Evolutionary conservation across 768 basidiomycete species (phyloP).

Genomic region (Rossbeevera mucosa): DNA sequence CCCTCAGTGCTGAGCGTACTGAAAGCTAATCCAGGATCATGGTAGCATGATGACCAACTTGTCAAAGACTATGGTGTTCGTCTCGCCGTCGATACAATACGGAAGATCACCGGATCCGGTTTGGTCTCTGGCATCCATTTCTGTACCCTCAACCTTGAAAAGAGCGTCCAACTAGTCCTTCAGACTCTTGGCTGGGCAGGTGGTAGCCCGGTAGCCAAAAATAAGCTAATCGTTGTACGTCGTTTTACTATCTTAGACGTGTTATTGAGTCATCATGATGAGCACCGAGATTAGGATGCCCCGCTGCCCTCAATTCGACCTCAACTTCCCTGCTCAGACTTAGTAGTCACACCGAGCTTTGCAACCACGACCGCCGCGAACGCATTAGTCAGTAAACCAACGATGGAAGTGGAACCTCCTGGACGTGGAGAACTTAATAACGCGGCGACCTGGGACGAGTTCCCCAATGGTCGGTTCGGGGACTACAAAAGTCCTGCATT

Average conservation of each 20-base stretch:
- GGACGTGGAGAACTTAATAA: constrained; percentile 73
- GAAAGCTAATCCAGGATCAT: background rate
- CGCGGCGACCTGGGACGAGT: constrained; percentile 87
- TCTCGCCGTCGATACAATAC: constrained; percentile 79
- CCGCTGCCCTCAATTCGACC: constrained; percentile 31
- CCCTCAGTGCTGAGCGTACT: background rate
- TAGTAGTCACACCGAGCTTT: constrained; percentile 58
- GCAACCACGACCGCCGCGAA: constrained; percentile 62
- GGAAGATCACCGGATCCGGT: constrained; percentile 49
- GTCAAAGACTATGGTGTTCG: constrained; percentile 94
- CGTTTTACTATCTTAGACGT: constrained; percentile 8
- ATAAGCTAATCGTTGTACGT: constrained; percentile 64
- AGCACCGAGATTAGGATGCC: constrained; percentile 35
- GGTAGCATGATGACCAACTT: constrained; percentile 86
- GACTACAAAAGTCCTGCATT: constrained; percentile 97
- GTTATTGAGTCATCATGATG: background rate
- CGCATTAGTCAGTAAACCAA: constrained; percentile 46
- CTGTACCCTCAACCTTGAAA: constrained; percentile 96
- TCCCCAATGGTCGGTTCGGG: constrained; percentile 97
- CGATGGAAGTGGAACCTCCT: constrained; percentile 46
- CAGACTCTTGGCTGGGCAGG: constrained; percentile 75
- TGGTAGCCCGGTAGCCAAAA: constrained; percentile 39
- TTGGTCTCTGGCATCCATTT: constrained; percentile 79
- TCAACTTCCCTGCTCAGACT: constrained; percentile 27
- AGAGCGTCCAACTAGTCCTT: constrained; percentile 83